A percentile compares a stretch with the other conserved stretches of the same genome.
These are phyloP conservation scores for Umbellularia californica DNA, from an alignment of 164 flowering plant species.

Conservation along the genomic window DNA sequence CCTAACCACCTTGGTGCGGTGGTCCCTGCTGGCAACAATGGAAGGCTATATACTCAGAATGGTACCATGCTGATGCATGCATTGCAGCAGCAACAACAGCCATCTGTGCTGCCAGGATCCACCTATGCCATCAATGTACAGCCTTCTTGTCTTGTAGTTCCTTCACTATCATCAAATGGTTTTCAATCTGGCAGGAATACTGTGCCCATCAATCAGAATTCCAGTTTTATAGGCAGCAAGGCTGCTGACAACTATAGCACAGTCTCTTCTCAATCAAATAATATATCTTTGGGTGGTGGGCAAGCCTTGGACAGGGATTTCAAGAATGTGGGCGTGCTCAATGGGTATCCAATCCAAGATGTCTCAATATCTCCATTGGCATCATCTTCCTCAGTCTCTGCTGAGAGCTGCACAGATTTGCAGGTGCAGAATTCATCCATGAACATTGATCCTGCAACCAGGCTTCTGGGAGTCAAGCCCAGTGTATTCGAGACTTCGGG, in stretches of 20 bases:
- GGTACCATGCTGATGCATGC: conserved; percentile 40
- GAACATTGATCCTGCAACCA: conserved; percentile 22
- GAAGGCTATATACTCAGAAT: conserved; percentile 31
- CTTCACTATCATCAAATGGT: conserved; percentile 41
- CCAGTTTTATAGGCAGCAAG: conserved; percentile 28
- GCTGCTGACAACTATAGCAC: conserved; percentile 35
- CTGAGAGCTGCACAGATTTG: conserved; percentile 28
- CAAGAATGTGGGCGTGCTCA: conserved; percentile 28
- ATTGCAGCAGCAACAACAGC: conserved; percentile 33
- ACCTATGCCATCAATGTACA: conserved; percentile 58
- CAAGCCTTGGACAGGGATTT: conserved; percentile 29
- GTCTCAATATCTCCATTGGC: conserved; percentile 34
- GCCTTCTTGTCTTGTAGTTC: conserved; percentile 69
- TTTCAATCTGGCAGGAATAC: conserved; percentile 44
- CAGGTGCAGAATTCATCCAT: conserved; percentile 36
- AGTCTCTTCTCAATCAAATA: conserved; percentile 40
- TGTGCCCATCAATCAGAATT: conserved; percentile 37
- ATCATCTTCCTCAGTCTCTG: conserved; percentile 35
- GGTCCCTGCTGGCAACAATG: conserved; percentile 27
- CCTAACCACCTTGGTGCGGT: conserved; percentile 36
- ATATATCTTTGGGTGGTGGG: conserved; percentile 30
- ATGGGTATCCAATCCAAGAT: conserved; percentile 36
- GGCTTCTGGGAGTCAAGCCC: conserved; percentile 28
- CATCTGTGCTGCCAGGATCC: conserved; percentile 31
- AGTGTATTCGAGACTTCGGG: conserved; percentile 26